These are phyloP conservation scores for Cryptococcus sp. DNA, from an alignment of 1,284 basidiomycete species.

Conservation along the genomic window DNA sequence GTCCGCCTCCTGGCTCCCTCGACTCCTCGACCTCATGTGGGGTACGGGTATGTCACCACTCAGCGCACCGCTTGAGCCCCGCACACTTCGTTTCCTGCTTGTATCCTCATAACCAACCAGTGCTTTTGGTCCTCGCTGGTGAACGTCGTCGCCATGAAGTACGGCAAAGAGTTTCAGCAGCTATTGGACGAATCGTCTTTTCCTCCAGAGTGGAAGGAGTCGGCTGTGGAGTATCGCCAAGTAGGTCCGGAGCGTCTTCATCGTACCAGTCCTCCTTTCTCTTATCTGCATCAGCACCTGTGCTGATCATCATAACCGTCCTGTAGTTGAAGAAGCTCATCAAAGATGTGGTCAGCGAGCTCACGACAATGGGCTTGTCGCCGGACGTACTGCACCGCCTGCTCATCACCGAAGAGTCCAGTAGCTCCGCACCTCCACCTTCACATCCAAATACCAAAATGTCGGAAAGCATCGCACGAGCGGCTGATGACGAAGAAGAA, in stretches of 20 bases:
- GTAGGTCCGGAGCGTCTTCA: conserved; percentile 52
- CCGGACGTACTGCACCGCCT: conserved; percentile 62
- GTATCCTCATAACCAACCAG: not conserved
- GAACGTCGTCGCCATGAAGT: conserved; percentile 44
- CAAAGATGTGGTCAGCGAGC: conserved; percentile 79
- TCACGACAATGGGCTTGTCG: conserved; percentile 73
- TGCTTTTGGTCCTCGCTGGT: not conserved
- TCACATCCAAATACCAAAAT: not conserved
- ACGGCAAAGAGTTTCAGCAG: conserved; percentile 54
- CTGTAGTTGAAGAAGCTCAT: conserved; percentile 87
- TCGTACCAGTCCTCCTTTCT: too few relatives aligned
- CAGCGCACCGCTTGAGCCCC: too few relatives aligned
- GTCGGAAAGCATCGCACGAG: not conserved
- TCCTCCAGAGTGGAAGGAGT: conserved; percentile 55
- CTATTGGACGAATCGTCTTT: conserved; percentile 52
- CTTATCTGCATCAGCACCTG: not conserved
- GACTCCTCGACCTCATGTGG: too few relatives aligned
- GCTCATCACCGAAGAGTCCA: conserved; percentile 48
- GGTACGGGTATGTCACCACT: too few relatives aligned
- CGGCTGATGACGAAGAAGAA: conserved; percentile 21
- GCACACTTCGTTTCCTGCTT: not conserved
- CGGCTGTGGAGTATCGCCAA: conserved; percentile 83
- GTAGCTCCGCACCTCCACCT: not conserved
- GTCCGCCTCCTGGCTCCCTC: too few relatives aligned
- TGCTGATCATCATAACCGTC: conserved; percentile 4